Conservation (phyloP, 768 basidiomycete genomes). For the Leccinellum albellum region DNA sequence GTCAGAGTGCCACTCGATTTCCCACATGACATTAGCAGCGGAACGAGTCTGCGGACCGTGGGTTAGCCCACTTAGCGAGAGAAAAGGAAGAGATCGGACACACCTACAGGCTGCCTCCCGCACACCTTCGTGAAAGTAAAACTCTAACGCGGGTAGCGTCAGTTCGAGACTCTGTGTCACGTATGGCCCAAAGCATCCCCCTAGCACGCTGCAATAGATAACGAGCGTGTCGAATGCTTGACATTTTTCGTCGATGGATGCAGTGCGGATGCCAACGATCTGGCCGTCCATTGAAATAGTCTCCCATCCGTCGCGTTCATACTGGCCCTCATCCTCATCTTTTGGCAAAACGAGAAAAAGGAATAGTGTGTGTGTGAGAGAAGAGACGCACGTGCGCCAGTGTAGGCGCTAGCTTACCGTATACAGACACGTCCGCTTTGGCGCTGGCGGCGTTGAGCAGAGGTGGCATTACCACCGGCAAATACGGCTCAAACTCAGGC, state of each 20-base stretch:
- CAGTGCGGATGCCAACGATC: slow-evolving; percentile 72
- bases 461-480: slow-evolving; percentile 80
- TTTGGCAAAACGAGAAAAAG: slow-evolving; percentile 20
- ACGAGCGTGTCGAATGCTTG: slow-evolving; percentile 86
- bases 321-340: slow-evolving; percentile 51
- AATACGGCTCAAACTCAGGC: slow-evolving; percentile 80
- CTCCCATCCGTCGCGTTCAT: slow-evolving; percentile 74
- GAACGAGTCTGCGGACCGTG: slow-evolving; percentile 58
- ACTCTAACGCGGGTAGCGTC: slow-evolving; percentile 63
- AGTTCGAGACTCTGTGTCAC: slow-evolving; percentile 68
- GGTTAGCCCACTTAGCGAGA: no score
- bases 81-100: slow-evolving; percentile 20
- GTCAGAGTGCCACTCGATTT: slow-evolving; percentile 64
- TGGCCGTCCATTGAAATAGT: slow-evolving; percentile 76
- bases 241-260: slow-evolving; percentile 81
- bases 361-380: neutral
- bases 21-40: slow-evolving; percentile 65
- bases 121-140: slow-evolving; percentile 84
- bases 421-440: slow-evolving; percentile 76
- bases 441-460: slow-evolving; percentile 70
- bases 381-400: neutral
- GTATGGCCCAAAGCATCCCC: slow-evolving; percentile 66
- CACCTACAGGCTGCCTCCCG: slow-evolving; percentile 74
- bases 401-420: slow-evolving; percentile 39
- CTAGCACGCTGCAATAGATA: slow-evolving; percentile 71